Evolutionary conservation across 2,329 filamentous ascomycete genomes (phyloP).

Genomic region (Fusarium sp.): DNA sequence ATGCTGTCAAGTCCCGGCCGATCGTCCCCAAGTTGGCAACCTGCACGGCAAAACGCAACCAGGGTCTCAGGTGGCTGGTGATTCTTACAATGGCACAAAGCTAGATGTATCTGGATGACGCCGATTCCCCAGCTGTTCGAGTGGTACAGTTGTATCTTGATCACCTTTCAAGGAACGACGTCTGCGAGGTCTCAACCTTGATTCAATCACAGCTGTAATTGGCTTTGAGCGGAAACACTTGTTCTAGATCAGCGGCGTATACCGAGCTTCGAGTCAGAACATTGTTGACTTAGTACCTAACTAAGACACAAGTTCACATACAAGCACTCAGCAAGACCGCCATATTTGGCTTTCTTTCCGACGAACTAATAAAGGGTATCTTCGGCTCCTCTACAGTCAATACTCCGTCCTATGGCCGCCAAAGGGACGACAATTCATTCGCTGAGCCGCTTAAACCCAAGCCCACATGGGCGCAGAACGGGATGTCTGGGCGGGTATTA

Average conservation of each 20-base stretch:
- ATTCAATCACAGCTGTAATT: not conserved
- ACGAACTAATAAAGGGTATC: slow-evolving; percentile 4
- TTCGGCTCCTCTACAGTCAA: slow-evolving; percentile 2
- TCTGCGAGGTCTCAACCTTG: not conserved
- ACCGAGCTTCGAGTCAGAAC: not conserved
- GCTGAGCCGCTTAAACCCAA: not conserved
- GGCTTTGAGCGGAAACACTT: not conserved
- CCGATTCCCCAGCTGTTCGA: slow-evolving; percentile 1
- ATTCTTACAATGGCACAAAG: slow-evolving; percentile 1
- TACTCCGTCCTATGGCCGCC: slow-evolving; percentile 6
- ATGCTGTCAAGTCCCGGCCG: slow-evolving; percentile 23
- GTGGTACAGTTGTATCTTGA: not conserved
- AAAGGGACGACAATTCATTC: not conserved
- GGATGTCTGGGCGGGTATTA: not conserved
- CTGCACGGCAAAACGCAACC: not conserved
- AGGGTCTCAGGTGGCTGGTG: slow-evolving; percentile 2
- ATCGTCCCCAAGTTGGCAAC: slow-evolving; percentile 18
- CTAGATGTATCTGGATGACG: slow-evolving; percentile 1
- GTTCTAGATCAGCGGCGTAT: not conserved
- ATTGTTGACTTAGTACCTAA: not conserved
- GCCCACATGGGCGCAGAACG: not conserved
- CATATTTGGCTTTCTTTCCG: slow-evolving; percentile 4
- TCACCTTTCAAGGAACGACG: slow-evolving; percentile 6
- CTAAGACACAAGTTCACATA: not conserved
- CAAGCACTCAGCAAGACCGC: not conserved